A percentile compares a stretch with the other conserved stretches of the same genome.
Evolutionary conservation across 148 eudicot species (phyloP).

Genomic region (Arbutus unedo): DNA sequence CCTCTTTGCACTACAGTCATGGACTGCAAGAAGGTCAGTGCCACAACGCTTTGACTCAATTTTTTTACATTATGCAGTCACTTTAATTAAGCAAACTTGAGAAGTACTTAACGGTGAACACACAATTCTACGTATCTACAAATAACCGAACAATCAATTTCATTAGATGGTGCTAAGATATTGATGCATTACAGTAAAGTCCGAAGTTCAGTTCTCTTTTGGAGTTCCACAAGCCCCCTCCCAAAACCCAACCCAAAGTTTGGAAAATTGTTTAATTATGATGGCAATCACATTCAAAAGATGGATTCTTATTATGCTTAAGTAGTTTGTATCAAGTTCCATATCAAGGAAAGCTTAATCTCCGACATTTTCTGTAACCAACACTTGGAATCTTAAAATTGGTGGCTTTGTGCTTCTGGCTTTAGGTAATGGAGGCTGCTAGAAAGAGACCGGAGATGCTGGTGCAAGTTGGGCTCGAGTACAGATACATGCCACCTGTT

Average conservation of each 20-base stretch:
- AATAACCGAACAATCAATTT: neutral
- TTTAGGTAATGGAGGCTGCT: conserved; percentile 82
- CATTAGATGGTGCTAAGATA: neutral
- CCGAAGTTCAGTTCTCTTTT: neutral
- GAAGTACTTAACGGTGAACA: neutral
- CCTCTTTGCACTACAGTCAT: conserved; percentile 87
- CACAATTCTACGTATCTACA: neutral
- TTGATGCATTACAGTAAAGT: neutral
- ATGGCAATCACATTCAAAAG: neutral
- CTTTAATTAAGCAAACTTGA: neutral
- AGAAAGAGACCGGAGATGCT: conserved; percentile 74
- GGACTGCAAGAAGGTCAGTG: conserved; percentile 78
- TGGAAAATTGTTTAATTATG: neutral
- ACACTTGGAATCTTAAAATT: neutral
- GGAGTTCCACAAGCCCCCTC: neutral
- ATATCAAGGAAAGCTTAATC: neutral
- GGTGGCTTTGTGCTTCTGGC: neutral
- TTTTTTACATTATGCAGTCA: neutral
- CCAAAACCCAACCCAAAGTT: neutral
- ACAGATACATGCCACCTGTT: conserved; percentile 98
- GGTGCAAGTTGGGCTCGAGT: conserved; percentile 95
- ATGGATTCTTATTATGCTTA: neutral
- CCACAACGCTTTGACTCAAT: no score
- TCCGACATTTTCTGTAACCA: neutral
- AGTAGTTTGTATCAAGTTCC: neutral